phyloP scores from a whole-genome alignment of 257 asterid genomes.

The Fraxinus pennsylvanica region DNA sequence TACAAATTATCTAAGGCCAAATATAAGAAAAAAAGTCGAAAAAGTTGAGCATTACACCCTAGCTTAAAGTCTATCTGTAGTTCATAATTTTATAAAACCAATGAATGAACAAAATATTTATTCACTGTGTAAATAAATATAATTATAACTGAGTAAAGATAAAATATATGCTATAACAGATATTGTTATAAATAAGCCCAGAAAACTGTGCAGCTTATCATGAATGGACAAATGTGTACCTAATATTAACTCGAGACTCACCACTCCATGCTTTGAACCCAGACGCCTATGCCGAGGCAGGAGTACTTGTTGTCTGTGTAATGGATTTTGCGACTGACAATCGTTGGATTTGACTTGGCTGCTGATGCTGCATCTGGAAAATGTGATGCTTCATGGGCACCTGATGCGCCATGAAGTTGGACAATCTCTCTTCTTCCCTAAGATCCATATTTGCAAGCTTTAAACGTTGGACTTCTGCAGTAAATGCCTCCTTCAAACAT shows the following conservation, averaged over 20 bases:
- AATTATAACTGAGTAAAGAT: constrained; percentile 20
- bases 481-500: constrained; percentile 51
- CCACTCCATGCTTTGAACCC: constrained; percentile 10
- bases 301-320: constrained; percentile 36
- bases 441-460: constrained; percentile 53
- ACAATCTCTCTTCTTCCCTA: constrained; percentile 52
- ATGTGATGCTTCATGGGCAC: constrained; percentile 49
- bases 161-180: background rate
- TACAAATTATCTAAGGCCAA: background rate
- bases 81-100: constrained; percentile 16
- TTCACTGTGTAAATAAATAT: constrained; percentile 22
- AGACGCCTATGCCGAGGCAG: constrained; percentile 41
- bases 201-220: constrained; percentile 12
- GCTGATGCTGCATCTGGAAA: constrained; percentile 48
- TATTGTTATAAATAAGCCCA: background rate
- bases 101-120: constrained; percentile 6
- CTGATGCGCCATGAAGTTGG: constrained; percentile 40
- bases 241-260: background rate
- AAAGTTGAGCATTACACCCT: background rate
- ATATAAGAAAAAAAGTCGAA: too few relatives aligned
- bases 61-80: constrained; percentile 21
- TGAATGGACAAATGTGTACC: constrained; percentile 6
- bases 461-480: constrained; percentile 72
- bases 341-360: constrained; percentile 46
- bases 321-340: constrained; percentile 42